phyloP scores from a whole-genome alignment of 78 protist species.

The Diacronema lutheri region DNA sequence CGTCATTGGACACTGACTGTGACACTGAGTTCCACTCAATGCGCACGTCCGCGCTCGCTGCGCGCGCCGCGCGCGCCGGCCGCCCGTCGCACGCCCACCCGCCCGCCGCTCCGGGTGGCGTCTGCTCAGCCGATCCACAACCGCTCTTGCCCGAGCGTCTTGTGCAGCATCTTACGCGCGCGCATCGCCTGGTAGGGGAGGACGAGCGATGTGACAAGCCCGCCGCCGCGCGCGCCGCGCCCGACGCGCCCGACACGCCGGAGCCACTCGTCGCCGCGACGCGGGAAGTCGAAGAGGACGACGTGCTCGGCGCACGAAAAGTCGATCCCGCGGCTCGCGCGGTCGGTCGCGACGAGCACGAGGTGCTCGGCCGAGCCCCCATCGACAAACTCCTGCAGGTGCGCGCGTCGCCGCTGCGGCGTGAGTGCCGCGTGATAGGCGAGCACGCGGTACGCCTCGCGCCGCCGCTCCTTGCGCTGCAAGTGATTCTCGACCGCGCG shows the following conservation, averaged over 20 bases:
- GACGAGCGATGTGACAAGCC: background rate
- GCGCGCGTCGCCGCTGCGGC: background rate
- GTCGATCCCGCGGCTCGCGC: constrained; percentile 4
- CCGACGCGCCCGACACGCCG: constrained; percentile 4
- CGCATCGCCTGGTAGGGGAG: background rate
- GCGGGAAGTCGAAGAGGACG: constrained; percentile 10
- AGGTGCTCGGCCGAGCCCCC: background rate
- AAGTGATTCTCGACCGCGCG: background rate
- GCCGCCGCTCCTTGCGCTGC: background rate
- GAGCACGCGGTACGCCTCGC: background rate
- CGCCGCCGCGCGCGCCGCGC: background rate
- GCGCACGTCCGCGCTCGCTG: too few species aligned
- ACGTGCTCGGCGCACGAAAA: background rate
- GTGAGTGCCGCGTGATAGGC: background rate
- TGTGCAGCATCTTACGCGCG: too few species aligned
- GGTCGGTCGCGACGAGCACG: background rate
- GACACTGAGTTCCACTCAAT: too few species aligned
- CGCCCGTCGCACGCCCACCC: too few species aligned
- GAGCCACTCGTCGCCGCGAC: background rate
- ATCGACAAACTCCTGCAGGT: background rate
- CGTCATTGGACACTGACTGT: too few species aligned
- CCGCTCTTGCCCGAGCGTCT: too few species aligned
- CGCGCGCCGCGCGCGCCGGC: too few species aligned
- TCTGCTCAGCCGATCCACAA: too few species aligned
- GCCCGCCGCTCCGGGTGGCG: too few species aligned